These are phyloP conservation scores for Aphanomyces invadans DNA, from an alignment of 352 stramenopile genomes.

Conservation along the genomic window DNA sequence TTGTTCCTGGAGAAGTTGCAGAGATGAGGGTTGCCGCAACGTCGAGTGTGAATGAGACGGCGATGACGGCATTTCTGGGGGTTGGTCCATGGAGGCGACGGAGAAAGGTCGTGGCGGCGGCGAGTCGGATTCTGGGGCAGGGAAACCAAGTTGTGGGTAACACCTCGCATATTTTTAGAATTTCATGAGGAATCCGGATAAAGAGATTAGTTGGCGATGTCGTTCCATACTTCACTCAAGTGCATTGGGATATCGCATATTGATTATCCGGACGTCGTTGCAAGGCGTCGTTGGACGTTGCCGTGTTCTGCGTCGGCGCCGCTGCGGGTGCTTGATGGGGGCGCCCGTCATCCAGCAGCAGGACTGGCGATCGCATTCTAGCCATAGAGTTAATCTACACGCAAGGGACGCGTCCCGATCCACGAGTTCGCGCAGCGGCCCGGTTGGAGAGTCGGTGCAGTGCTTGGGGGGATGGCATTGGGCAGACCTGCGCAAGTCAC, in stretches of 20 bases:
- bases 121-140: neutral
- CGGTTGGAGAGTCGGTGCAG: neutral
- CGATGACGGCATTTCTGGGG: neutral
- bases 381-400: neutral
- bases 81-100: neutral
- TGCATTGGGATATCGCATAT: neutral
- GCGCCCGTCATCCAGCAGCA: no score
- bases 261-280: constrained; percentile 7
- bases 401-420: neutral
- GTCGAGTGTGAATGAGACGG: neutral
- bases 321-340: no score
- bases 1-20: constrained; percentile 1
- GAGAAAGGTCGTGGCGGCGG: neutral
- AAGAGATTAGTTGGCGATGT: neutral
- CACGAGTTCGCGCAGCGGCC: neutral
- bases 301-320: no score
- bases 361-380: no score
- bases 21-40: neutral
- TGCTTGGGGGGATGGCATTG: no score
- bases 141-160: neutral
- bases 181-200: constrained; percentile 1
- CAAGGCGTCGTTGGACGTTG: neutral
- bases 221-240: neutral
- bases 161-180: constrained; percentile 15
- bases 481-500: no score